Conservation (phyloP, 1,139 yeast genomes). For the Suhomyces guaymorum region DNA sequence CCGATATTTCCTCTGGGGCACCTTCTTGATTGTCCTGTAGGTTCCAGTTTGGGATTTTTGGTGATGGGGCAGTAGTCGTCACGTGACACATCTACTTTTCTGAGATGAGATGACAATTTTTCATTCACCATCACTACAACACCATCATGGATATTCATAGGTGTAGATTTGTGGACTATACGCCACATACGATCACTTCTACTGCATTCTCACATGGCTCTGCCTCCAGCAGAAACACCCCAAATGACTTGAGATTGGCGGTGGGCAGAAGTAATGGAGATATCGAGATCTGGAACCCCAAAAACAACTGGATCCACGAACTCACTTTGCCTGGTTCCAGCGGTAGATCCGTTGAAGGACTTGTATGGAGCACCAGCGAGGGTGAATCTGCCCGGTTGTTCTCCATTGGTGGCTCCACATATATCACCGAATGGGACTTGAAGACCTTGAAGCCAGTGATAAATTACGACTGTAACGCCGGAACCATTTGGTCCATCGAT, state of each 20-base stretch:
- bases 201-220: constrained; percentile 77
- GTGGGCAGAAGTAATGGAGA: constrained; percentile 94
- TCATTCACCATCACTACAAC: constrained; percentile 6
- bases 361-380: constrained; percentile 66
- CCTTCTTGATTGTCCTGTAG: too few relatives aligned
- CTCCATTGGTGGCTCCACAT: constrained; percentile 92
- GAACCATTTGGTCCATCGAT: constrained; percentile 88
- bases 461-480: constrained; percentile 90
- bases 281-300: constrained; percentile 95
- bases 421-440: constrained; percentile 91
- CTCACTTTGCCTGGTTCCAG: constrained; percentile 73
- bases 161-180: constrained; percentile 87
- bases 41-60: too few relatives aligned
- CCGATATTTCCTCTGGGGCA: too few relatives aligned
- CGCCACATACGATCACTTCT: constrained; percentile 84
- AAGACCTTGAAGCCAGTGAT: constrained; percentile 67
- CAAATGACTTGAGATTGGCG: constrained; percentile 73
- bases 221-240: constrained; percentile 46
- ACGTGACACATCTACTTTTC: constrained; percentile 9
- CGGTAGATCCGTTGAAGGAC: constrained; percentile 85
- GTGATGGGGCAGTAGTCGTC: constrained; percentile 1
- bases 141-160: constrained; percentile 75
- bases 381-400: constrained; percentile 65
- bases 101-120: constrained; percentile 16
- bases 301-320: constrained; percentile 58